Evolutionary conservation across 2,329 filamentous ascomycete genomes (phyloP).

Genomic region (Stagonosporopsis rhizophila): DNA sequence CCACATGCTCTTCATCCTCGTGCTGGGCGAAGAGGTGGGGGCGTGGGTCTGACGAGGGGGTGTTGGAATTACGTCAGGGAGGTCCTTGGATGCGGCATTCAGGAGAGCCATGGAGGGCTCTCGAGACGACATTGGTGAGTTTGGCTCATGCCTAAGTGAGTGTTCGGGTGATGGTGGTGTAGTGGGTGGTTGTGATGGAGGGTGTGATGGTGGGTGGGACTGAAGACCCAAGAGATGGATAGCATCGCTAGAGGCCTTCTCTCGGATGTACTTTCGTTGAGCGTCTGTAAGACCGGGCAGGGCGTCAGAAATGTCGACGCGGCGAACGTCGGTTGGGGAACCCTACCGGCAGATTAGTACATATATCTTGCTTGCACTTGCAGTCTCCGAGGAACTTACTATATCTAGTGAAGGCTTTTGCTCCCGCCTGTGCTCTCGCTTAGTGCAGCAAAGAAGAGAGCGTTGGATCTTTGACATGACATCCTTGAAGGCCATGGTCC

Average conservation of each 20-base stretch:
- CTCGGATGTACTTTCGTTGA: slow-evolving; percentile 38
- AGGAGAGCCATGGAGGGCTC: slow-evolving; percentile 30
- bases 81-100: slow-evolving; percentile 33
- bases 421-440: slow-evolving; percentile 24
- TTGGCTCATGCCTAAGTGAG: slow-evolving; percentile 16
- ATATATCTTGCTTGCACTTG: not conserved
- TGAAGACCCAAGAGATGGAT: slow-evolving; percentile 34
- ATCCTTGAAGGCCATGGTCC: slow-evolving; percentile 35
- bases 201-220: slow-evolving; percentile 21
- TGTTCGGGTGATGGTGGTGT: slow-evolving; percentile 21
- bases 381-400: slow-evolving; percentile 13
- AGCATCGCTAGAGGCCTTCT: slow-evolving; percentile 41
- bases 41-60: slow-evolving; percentile 28
- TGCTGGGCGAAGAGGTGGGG: slow-evolving; percentile 26
- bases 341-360: slow-evolving; percentile 27
- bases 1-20: slow-evolving; percentile 38
- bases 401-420: slow-evolving; percentile 34
- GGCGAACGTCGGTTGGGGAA: slow-evolving; percentile 40
- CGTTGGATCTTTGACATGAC: slow-evolving; percentile 29
- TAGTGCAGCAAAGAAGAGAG: slow-evolving; percentile 38
- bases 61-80: slow-evolving; percentile 33
- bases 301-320: slow-evolving; percentile 35
- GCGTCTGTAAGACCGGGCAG: slow-evolving; percentile 41
- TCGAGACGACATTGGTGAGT: slow-evolving; percentile 21
- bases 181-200: slow-evolving; percentile 22